Conservation (phyloP, 768 basidiomycete genomes). For the Amanita subjunquillea region DNA sequence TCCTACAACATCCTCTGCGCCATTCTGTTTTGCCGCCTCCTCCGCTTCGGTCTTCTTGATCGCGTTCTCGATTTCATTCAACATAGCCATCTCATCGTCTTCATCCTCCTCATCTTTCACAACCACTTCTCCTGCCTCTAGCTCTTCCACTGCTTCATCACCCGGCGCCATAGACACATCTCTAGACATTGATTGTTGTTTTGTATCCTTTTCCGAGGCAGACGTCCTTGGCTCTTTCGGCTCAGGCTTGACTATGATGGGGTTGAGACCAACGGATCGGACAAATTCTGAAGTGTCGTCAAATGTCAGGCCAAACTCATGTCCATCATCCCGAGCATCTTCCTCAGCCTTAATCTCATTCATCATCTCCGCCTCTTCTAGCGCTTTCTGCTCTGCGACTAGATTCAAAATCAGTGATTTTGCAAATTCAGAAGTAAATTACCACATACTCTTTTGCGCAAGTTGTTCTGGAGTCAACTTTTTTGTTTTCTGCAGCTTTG, state of each 20-base stretch:
- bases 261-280: slow-evolving; percentile 66
- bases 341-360: slow-evolving; percentile 38
- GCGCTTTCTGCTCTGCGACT: slow-evolving; percentile 59
- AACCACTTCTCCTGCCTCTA: slow-evolving; percentile 74
- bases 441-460: slow-evolving; percentile 56
- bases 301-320: slow-evolving; percentile 63
- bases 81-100: slow-evolving; percentile 60
- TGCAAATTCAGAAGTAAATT: background rate
- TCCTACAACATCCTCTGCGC: slow-evolving; percentile 29
- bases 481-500: slow-evolving; percentile 67
- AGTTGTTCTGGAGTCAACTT: slow-evolving; percentile 77
- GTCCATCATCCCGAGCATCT: slow-evolving; percentile 31
- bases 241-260: slow-evolving; percentile 41
- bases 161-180: slow-evolving; percentile 48
- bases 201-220: slow-evolving; percentile 14
- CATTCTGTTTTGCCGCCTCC: slow-evolving; percentile 25
- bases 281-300: slow-evolving; percentile 98
- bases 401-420: slow-evolving; percentile 8
- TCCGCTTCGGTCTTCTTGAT: slow-evolving; percentile 56
- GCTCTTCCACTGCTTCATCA: slow-evolving; percentile 59
- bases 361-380: slow-evolving; percentile 34
- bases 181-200: slow-evolving; percentile 30
- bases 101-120: slow-evolving; percentile 75
- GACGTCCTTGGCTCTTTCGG: slow-evolving; percentile 23
- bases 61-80: slow-evolving; percentile 66